Evolutionary conservation across 2,329 filamentous ascomycete genomes (phyloP).

Genomic region (Talaromyces atroroseus): DNA sequence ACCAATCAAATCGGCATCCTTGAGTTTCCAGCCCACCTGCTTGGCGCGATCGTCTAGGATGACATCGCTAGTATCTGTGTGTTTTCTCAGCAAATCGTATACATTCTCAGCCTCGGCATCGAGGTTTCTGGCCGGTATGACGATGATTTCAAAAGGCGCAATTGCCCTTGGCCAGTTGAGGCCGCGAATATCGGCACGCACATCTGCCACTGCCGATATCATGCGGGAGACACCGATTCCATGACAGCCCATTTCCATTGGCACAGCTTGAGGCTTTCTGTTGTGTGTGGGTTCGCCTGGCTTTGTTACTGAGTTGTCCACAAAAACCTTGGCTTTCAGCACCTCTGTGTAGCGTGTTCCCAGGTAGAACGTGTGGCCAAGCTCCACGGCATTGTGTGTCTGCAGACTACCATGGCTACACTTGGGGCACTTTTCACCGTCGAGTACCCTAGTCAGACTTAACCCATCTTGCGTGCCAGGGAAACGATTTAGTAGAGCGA

Average conservation of each 20-base stretch:
- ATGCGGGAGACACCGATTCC: slow-evolving; percentile 91
- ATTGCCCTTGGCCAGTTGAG: slow-evolving; percentile 85
- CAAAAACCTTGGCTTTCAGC: slow-evolving; percentile 58
- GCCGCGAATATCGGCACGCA: slow-evolving; percentile 64
- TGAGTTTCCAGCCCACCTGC: slow-evolving; percentile 75
- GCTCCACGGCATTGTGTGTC: slow-evolving; percentile 71
- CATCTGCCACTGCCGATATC: slow-evolving; percentile 77
- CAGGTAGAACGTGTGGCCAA: slow-evolving; percentile 92
- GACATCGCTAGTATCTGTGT: slow-evolving; percentile 45
- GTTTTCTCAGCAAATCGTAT: slow-evolving; percentile 54
- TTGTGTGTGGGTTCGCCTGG: slow-evolving; percentile 17
- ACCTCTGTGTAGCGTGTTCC: slow-evolving; percentile 81
- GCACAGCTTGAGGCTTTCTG: slow-evolving; percentile 36
- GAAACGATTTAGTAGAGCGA: slow-evolving; percentile 32
- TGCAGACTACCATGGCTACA: slow-evolving; percentile 61
- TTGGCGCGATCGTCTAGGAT: slow-evolving; percentile 69
- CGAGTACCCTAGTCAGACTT: slow-evolving; percentile 59
- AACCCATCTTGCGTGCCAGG: slow-evolving; percentile 42
- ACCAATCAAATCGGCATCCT: slow-evolving; percentile 82
- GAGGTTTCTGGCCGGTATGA: slow-evolving; percentile 53
- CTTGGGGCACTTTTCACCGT: slow-evolving; percentile 67
- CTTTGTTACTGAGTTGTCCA: slow-evolving; percentile 29
- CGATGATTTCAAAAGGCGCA: slow-evolving; percentile 72
- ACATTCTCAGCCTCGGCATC: slow-evolving; percentile 51
- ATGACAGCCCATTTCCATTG: slow-evolving; percentile 92